These are phyloP conservation scores for Fusarium dimerum DNA, from an alignment of 2,329 filamentous ascomycete genomes.

Conservation along the genomic window DNA sequence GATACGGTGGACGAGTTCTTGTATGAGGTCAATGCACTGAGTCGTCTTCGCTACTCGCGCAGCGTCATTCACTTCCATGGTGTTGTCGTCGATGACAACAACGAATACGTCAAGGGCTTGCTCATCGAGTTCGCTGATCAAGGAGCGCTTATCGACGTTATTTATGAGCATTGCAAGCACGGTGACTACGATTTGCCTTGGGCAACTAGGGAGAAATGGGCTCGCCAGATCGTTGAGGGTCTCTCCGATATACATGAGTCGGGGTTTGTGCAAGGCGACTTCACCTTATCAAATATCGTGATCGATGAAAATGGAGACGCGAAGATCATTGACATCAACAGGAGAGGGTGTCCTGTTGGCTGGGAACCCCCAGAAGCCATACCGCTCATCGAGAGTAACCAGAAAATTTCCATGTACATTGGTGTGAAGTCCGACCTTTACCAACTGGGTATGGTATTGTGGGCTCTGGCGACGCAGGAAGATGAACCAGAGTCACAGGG, in stretches of 20 bases:
- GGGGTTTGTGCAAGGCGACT: slow-evolving; percentile 96
- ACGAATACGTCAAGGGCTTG: slow-evolving; percentile 80
- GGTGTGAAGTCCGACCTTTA: slow-evolving; percentile 96
- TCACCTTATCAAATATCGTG: slow-evolving; percentile 96
- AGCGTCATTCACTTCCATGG: slow-evolving; percentile 87
- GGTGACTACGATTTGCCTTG: slow-evolving; percentile 62
- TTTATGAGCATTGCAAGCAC: slow-evolving; percentile 74
- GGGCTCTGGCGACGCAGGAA: slow-evolving; percentile 82
- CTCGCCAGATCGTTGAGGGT: slow-evolving; percentile 84
- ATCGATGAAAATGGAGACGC: slow-evolving; percentile 82
- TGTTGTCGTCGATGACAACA: slow-evolving; percentile 85
- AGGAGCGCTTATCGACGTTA: slow-evolving; percentile 85
- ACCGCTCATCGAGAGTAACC: slow-evolving; percentile 80
- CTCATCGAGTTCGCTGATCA: slow-evolving; percentile 85
- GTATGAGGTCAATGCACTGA: slow-evolving; percentile 96
- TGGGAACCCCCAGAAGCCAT: slow-evolving; percentile 96
- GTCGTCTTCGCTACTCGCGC: slow-evolving; percentile 68
- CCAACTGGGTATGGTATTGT: slow-evolving; percentile 95
- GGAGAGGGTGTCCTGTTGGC: slow-evolving; percentile 92
- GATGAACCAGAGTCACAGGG: slow-evolving; percentile 85
- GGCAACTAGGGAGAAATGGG: slow-evolving; percentile 80
- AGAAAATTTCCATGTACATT: slow-evolving; percentile 95
- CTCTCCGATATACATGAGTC: slow-evolving; percentile 92
- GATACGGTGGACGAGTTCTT: slow-evolving; percentile 96
- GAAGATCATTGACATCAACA: slow-evolving; percentile 98